These are phyloP conservation scores for Lasiosphaeria hispida DNA, from an alignment of 495 filamentous ascomycete species.

Conservation along the genomic window DNA sequence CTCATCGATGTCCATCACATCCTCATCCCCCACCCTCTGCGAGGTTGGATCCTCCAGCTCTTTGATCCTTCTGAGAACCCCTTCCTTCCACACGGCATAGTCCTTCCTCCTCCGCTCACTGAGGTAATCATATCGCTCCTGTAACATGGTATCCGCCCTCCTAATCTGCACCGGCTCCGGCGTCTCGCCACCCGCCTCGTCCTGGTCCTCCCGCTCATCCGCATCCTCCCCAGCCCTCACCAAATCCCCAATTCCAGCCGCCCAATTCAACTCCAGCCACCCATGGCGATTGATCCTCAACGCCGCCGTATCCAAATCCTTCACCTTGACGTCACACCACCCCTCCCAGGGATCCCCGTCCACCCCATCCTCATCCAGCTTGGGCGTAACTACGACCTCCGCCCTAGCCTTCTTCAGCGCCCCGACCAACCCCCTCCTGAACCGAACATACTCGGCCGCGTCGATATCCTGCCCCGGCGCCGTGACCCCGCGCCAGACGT, in stretches of 20 bases:
- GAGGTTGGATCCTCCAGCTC: constrained; percentile 38
- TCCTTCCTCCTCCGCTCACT: constrained; percentile 65
- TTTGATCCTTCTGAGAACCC: constrained; percentile 57
- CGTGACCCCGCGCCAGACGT: constrained; percentile 47
- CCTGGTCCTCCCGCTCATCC: constrained; percentile 21
- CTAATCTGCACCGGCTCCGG: constrained; percentile 33
- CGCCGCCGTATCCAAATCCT: constrained; percentile 61
- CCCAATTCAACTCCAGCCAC: constrained; percentile 73
- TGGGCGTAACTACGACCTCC: constrained; percentile 30
- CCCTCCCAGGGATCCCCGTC: constrained; percentile 47
- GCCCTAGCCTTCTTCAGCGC: constrained; percentile 36
- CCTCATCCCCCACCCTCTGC: background rate
- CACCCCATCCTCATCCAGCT: constrained; percentile 28
- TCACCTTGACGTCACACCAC: constrained; percentile 40
- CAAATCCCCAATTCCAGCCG: constrained; percentile 44
- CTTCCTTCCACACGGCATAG: constrained; percentile 70
- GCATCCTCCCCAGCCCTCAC: constrained; percentile 21
- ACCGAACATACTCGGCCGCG: constrained; percentile 36
- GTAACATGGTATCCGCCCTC: constrained; percentile 76
- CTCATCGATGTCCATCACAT: constrained; percentile 29
- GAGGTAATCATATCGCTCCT: constrained; percentile 77
- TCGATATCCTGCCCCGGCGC: constrained; percentile 36
- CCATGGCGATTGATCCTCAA: constrained; percentile 52
- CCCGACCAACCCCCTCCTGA: constrained; percentile 39
- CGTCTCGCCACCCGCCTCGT: constrained; percentile 23